A percentile compares a stretch with the other conserved stretches of the same genome.
phyloP scores from a whole-genome alignment of 2,329 filamentous ascomycete genomes.

The Talaromyces sp. region DNA sequence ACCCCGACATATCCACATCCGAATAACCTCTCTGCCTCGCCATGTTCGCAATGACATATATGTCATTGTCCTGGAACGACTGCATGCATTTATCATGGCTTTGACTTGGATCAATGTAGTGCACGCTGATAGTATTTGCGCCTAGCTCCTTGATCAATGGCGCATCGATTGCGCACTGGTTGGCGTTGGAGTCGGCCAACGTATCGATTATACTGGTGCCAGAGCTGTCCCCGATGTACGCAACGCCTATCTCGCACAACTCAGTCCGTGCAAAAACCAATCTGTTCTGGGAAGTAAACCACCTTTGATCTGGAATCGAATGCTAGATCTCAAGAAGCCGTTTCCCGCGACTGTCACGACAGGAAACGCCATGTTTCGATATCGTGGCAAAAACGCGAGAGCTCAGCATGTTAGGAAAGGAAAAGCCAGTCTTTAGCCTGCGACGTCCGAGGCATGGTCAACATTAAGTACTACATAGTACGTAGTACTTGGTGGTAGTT shows the following conservation, averaged over 20 bases:
- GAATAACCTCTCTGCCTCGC: constrained; percentile 62
- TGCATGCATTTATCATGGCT: constrained; percentile 80
- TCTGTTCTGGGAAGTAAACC: not conserved
- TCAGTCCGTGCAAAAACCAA: not conserved
- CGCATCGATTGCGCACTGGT: not conserved
- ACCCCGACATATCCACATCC: not conserved
- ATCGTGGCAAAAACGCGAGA: not conserved
- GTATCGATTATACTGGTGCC: not conserved
- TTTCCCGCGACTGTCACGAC: not conserved
- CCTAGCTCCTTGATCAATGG: not conserved
- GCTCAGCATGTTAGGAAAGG: not conserved
- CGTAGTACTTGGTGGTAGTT: constrained; percentile 49
- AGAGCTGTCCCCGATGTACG: not conserved
- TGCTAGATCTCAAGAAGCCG: not conserved
- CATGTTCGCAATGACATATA: constrained; percentile 81
- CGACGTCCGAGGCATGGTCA: not conserved
- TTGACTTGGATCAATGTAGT: constrained; percentile 30
- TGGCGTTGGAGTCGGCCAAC: not conserved
- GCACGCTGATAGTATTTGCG: constrained; percentile 35
- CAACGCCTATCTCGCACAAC: not conserved
- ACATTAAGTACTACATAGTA: not conserved
- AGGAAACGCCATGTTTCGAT: not conserved
- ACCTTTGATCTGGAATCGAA: constrained; percentile 3
- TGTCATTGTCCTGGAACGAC: constrained; percentile 73
- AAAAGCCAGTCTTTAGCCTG: not conserved